Percentiles rank a stretch among this genome's conserved stretches.
Evolutionary conservation across 169 alveolate species (phyloP).

Genomic region (Amoebophrya sp.): DNA sequence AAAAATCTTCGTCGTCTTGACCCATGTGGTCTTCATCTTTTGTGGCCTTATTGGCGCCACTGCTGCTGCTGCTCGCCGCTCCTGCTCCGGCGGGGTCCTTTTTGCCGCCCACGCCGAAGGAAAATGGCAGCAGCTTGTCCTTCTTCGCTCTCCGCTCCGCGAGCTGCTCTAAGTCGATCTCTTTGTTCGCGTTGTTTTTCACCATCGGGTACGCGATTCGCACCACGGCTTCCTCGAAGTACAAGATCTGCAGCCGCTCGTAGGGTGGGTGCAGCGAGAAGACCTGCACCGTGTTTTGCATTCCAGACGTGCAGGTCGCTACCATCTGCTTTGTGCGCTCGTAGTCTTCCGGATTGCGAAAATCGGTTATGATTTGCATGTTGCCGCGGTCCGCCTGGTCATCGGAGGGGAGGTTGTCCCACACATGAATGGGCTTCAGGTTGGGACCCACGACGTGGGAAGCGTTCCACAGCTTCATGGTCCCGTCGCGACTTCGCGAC

Average conservation of each 20-base stretch:
- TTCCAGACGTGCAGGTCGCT: neutral
- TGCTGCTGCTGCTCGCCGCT: too few species aligned
- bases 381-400: neutral
- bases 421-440: neutral
- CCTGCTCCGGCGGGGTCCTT: neutral
- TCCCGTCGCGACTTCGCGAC: neutral
- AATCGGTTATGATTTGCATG: neutral
- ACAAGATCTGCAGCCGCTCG: neutral
- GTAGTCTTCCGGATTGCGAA: neutral
- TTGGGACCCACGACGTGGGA: neutral
- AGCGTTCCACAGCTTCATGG: constrained; percentile 11
- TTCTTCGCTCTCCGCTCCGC: neutral
- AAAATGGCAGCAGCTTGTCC: neutral
- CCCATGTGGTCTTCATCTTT: too few species aligned
- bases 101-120: neutral
- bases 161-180: neutral
- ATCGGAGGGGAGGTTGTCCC: neutral
- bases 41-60: too few species aligned
- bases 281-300: neutral
- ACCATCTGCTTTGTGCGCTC: neutral
- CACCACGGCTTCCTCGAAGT: neutral
- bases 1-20: neutral
- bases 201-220: neutral
- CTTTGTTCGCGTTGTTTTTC: neutral
- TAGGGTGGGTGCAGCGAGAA: neutral